phyloP scores from a whole-genome alignment of 371 early-diverging fungal genomes.

The Apophysomyces variabilis region DNA sequence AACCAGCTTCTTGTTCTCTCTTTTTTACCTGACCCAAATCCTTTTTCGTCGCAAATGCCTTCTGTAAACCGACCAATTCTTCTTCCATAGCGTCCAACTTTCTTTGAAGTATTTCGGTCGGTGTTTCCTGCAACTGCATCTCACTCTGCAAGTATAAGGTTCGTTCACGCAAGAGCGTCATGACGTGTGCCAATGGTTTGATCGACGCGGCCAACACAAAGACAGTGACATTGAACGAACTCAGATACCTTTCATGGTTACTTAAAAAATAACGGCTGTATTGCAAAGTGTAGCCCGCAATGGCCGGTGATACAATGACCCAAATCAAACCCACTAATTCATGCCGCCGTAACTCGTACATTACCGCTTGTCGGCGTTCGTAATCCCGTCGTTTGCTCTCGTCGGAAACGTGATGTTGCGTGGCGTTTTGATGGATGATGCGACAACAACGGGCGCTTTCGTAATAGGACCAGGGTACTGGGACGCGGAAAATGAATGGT shows the following conservation, averaged over 20 bases:
- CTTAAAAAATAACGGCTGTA: constrained; percentile 58
- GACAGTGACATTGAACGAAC: constrained; percentile 61
- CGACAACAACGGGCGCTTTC: constrained; percentile 58
- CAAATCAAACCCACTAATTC: constrained; percentile 59
- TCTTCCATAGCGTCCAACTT: constrained; percentile 50
- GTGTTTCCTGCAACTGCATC: constrained; percentile 46
- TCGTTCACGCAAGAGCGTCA: constrained; percentile 53
- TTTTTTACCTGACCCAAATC: constrained; percentile 43
- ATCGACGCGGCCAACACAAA: constrained; percentile 66
- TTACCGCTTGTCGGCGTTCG: constrained; percentile 26
- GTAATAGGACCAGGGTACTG: constrained; percentile 67
- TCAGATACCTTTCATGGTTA: constrained; percentile 62
- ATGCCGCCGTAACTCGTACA: constrained; percentile 54
- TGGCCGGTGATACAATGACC: constrained; percentile 60
- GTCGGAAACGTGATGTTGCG: constrained; percentile 16
- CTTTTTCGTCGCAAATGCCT: constrained; percentile 54
- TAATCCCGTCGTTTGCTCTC: constrained; percentile 34
- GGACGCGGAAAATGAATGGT: background rate
- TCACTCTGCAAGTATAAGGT: constrained; percentile 59
- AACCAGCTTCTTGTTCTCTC: background rate
- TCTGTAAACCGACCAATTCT: constrained; percentile 50
- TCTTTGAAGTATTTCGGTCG: constrained; percentile 49
- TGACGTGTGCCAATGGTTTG: constrained; percentile 55
- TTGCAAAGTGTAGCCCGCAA: constrained; percentile 64
- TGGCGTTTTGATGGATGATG: constrained; percentile 26